These are phyloP conservation scores for Venturia carpophila DNA, from an alignment of 2,329 filamentous ascomycete species.

Conservation along the genomic window DNA sequence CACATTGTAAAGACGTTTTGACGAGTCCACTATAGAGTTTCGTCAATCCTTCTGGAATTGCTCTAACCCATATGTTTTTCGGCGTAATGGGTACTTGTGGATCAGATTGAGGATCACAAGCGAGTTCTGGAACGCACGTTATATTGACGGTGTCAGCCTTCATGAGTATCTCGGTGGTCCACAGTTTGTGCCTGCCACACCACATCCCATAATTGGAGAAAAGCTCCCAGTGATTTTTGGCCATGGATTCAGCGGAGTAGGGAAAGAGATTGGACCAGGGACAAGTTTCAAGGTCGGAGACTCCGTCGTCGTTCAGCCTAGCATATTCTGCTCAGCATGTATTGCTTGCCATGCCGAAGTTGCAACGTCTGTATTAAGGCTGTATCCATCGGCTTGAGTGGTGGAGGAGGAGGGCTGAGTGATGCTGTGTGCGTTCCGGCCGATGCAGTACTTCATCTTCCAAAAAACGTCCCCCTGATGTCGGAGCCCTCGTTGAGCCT, in stretches of 20 bases:
- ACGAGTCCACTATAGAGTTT: background rate
- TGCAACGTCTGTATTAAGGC: conserved; percentile 25
- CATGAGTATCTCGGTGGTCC: conserved; percentile 45
- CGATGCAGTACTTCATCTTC: conserved; percentile 24
- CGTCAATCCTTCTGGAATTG: background rate
- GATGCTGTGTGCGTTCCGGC: conserved; percentile 23
- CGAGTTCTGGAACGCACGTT: background rate
- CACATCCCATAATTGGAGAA: conserved; percentile 24
- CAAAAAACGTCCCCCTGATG: conserved; percentile 23
- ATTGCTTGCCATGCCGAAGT: conserved; percentile 21
- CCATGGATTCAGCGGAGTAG: conserved; percentile 28
- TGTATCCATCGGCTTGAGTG: conserved; percentile 26
- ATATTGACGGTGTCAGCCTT: conserved; percentile 31
- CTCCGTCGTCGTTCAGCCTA: conserved; percentile 27
- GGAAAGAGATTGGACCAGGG: conserved; percentile 22
- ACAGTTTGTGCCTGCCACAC: conserved; percentile 19
- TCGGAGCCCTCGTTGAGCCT: conserved; percentile 28
- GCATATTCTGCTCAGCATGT: conserved; percentile 27
- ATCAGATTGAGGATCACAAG: conserved; percentile 22
- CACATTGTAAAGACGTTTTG: background rate
- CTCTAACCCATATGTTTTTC: background rate
- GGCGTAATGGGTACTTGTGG: conserved; percentile 44
- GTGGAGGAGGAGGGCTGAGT: conserved; percentile 26
- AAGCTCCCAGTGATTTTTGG: conserved; percentile 27
- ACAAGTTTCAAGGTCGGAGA: conserved; percentile 25